Evolutionary conservation across 2,329 filamentous ascomycete species (phyloP).

Genomic region (Laburnicola sp.): DNA sequence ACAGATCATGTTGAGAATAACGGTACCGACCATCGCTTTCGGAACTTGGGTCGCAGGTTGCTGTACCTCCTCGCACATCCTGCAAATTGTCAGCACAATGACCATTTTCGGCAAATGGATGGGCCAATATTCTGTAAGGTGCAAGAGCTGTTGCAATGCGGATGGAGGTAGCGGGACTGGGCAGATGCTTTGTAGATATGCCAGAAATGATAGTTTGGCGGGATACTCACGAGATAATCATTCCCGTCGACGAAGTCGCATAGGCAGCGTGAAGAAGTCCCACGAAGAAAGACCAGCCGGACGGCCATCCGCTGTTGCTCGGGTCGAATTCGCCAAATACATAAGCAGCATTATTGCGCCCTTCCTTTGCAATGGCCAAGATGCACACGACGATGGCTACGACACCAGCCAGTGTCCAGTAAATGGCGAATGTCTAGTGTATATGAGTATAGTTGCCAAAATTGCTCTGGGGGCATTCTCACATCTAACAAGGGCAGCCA

Average conservation of each 20-base stretch:
- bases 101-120: conserved; percentile 13
- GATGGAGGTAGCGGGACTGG: conserved; percentile 14
- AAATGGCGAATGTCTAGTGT: conserved; percentile 67
- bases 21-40: conserved; percentile 70
- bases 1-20: conserved; percentile 67
- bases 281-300: conserved; percentile 74
- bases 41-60: conserved; percentile 69
- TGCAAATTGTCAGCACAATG: conserved; percentile 43
- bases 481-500: conserved; percentile 67
- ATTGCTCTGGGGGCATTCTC: conserved; percentile 41
- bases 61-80: conserved; percentile 74
- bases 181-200: conserved; percentile 15
- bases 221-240: conserved; percentile 71
- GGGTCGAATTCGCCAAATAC: conserved; percentile 71
- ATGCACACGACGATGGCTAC: conserved; percentile 65
- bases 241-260: conserved; percentile 74
- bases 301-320: conserved; percentile 66
- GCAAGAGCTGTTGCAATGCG: conserved; percentile 17
- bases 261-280: conserved; percentile 73
- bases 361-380: conserved; percentile 69
- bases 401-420: conserved; percentile 73
- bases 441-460: conserved; percentile 15
- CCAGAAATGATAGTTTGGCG: conserved; percentile 33
- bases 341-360: conserved; percentile 63
- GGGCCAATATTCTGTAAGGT: conserved; percentile 19